Evolutionary conservation across 2,329 filamentous ascomycete genomes (phyloP), one percentile per base, ranked within the genome.

Genomic region (Alternaria alternata): DNA sequence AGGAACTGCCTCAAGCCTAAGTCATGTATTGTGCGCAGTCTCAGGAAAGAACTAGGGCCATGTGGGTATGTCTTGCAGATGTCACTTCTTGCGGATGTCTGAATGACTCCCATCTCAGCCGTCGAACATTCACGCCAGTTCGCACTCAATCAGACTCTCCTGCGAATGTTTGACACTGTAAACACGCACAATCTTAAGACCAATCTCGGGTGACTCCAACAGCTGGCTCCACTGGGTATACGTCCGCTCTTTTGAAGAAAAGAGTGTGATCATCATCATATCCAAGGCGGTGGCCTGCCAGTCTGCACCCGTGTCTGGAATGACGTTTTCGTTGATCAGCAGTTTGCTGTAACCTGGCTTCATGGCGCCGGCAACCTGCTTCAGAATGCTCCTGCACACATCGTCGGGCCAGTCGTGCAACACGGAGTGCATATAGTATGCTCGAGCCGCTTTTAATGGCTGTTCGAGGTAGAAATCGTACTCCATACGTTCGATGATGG

Each of bases 391-490:
- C 28, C 20, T 16, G 12, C 44, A 32, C 16, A 48, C 44, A 6
- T 48, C n/a, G 28, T 48, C 28, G 28, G 44, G 44, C 44, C 44
- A 48, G 44, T 48, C 44, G 11, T 34, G 44, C 28, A 48, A n/a
- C 28, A 48, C 44, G 7, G 44, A 48, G 44, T 48, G 44, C 44
- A 48, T 48, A 28, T 48, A 34, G 18, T 48, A 48, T 32, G 28
- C 44, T 34, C 30, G 18, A 14, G 44, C 28, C 4, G n/a, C 44
- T 34, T 41, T 11, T n/a, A 48, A 22, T 12, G 44, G 44, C 30
- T 34, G 44, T 2, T 22, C 7, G 3, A 26, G 18, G 2, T 34
- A 11, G 8, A 48, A 48, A 28, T 34, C 44, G 8, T 48, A 34
- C n/a, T 22, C 28, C 44, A 48, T 48, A 11, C 28, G n/a, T 16